Evolutionary conservation across 495 filamentous ascomycete species (phyloP), one percentile per base, ranked within the genome.

Genomic region (Thozetella sp.): DNA sequence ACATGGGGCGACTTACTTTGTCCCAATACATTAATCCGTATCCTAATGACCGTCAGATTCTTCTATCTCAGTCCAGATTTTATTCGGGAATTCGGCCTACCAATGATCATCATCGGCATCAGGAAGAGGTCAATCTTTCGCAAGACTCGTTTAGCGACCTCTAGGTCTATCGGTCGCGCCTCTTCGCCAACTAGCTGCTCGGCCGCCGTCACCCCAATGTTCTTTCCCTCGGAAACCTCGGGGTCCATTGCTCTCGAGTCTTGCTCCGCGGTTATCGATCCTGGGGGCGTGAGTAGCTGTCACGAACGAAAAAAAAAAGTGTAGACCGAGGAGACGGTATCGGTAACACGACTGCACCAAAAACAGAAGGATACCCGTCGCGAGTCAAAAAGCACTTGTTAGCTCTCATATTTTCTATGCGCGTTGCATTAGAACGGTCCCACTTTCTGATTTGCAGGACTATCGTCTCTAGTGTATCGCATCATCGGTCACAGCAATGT

Each of bases 1-100:
- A 19, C n/a, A 27, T 10, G 26, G 50, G 6, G 6, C 15, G 30
- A 37, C 63, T 15, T 60, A 82, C 85, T 69, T 92, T 93, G 70
- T 93, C 90, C 65, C 89, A 92, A 68, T 91, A 93, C 9, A 91
- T 88, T 51, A 93, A 76, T 13, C 89, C 89, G 75, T 91, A 37
- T 37, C 30, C 73, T 70, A 45, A n/a, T 0, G 25, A n/a, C 6
- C 13, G 50, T 23, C 30, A 59, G 52, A 46, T 4, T 25, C 4
- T 23, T 20, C 23, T 6, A 2, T 15, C 57, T 23, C 61, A 59
- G 30, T 53, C 2, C 15, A 34, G 22, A 25, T 20, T 25, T 46
- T n/a, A 58, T 64, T 25, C 9, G 22, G 34, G n/a, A 51, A 37
- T 1, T 4, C 13, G 61, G 54, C 73, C 69, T 73, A 75, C 87